Base-by-base conservation (phyloP, 495 filamentous ascomycete species). In the Aspergillus ellipticus region DNA sequence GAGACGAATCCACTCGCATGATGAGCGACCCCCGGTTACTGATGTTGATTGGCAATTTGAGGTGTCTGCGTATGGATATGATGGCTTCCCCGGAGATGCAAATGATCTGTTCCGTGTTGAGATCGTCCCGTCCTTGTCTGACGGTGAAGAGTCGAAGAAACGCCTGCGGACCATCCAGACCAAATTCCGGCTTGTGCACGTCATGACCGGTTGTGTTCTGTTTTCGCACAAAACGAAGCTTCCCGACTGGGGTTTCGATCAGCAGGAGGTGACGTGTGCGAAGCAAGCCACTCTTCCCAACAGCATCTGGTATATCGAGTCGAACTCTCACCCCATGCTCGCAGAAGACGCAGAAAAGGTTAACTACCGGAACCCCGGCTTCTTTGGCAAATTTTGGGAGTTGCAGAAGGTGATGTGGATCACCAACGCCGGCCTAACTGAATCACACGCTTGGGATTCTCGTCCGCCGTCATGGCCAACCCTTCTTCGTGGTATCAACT, bases 321-420 rank as follows among this genome's bases (percentile, higher is more conserved):
- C 79, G 42, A 97, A 98, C 67, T 79, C 80, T 51, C 93, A 97
- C 66, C 88, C 90, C 20, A 78, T 79, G 56, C 80, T 97, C 45
- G 82, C 82, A 24, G 77, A 74, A 33, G 78, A 86, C 59, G 85
- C 89, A 20, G 94, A 97, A 69, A 95, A 87, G 71, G 93, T 96
- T 63, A 98, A 97, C 69, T 98, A 98, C 68, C 80, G 82, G 55
- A 87, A 96, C 61, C 94, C 94, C 17, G 94, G 94, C 13, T 97
- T 98, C 80, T 82, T 97, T 53, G 95, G 92, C 53, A 98, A 97
- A 67, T 98, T 98, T 77, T 96, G 90, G 89, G 94, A 98, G 74
- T 78, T 98, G n/a, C 92, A 98, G 70, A 91, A 90, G 71, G 95
- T 98, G 37, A 98, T 98, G 94, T 98, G 94, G 94, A 89, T 82